Evolutionary conservation across 2,329 filamentous ascomycete genomes (phyloP).

Genomic region (Phyllosticta citrichinensis): DNA sequence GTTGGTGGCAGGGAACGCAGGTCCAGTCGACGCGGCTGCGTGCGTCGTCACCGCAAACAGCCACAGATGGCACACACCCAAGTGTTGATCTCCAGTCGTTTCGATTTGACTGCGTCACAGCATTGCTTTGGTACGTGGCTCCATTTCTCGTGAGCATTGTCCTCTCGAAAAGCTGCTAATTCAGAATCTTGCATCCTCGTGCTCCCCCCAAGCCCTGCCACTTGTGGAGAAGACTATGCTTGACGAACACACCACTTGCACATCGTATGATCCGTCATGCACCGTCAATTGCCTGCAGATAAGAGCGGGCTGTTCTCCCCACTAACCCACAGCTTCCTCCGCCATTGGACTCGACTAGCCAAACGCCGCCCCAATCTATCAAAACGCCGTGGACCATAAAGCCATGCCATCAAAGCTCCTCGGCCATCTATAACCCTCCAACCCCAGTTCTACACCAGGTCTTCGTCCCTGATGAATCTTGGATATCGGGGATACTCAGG

Average conservation of each 20-base stretch:
- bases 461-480: constrained; percentile 1
- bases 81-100: background rate
- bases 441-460: background rate
- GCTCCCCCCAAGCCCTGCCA: background rate
- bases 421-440: background rate
- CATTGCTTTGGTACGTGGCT: background rate
- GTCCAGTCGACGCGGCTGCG: background rate
- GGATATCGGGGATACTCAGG: background rate
- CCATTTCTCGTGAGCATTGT: background rate
- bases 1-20: background rate
- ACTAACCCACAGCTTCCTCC: background rate
- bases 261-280: background rate
- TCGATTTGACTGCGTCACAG: background rate
- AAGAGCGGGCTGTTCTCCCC: background rate
- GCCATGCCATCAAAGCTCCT: background rate
- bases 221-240: background rate
- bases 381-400: background rate
- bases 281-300: background rate
- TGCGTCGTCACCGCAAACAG: background rate
- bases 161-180: background rate
- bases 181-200: background rate
- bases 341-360: background rate
- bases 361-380: background rate
- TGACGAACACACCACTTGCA: background rate
- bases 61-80: background rate